Conservation (phyloP, 345 rosid species). For the Syzygium oleosum region DNA sequence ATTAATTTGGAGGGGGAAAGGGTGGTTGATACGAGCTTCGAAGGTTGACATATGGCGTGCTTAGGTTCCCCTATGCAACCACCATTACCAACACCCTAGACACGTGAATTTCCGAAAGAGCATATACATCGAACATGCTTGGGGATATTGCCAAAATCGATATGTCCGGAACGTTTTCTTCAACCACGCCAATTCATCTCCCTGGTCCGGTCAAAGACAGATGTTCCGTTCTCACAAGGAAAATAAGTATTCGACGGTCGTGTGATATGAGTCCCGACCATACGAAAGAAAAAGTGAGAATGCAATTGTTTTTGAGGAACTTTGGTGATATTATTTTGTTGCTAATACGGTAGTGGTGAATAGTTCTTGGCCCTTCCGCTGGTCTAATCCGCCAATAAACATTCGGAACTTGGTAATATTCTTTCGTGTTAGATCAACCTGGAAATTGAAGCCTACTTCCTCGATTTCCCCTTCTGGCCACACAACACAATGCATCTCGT, state of each 20-base stretch:
- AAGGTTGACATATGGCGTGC: not conserved
- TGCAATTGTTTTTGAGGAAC: not conserved
- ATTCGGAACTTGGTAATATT: not conserved
- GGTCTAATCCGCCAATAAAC: not conserved
- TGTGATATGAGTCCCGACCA: not conserved
- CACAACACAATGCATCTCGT: not conserved
- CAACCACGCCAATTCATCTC: too few species aligned
- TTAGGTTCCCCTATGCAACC: not conserved
- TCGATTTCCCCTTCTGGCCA: not conserved
- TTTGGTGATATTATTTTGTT: not conserved
- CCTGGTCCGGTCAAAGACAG: rapidly evolving
- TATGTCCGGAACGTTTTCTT: too few species aligned
- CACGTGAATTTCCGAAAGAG: not conserved
- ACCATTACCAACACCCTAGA: not conserved
- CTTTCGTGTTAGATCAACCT: not conserved
- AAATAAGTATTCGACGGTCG: not conserved
- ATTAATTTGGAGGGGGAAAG: not conserved
- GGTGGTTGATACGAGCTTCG: not conserved
- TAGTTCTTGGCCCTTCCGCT: not conserved
- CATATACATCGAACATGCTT: not conserved
- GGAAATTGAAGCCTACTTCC: not conserved
- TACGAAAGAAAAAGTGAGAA: not conserved
- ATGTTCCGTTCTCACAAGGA: not conserved
- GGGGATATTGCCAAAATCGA: not conserved
- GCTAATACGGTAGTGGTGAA: not conserved